Evolutionary conservation across 2,329 filamentous ascomycete species (phyloP).

Genomic region (Pseudocercospora pini-densiflorae): DNA sequence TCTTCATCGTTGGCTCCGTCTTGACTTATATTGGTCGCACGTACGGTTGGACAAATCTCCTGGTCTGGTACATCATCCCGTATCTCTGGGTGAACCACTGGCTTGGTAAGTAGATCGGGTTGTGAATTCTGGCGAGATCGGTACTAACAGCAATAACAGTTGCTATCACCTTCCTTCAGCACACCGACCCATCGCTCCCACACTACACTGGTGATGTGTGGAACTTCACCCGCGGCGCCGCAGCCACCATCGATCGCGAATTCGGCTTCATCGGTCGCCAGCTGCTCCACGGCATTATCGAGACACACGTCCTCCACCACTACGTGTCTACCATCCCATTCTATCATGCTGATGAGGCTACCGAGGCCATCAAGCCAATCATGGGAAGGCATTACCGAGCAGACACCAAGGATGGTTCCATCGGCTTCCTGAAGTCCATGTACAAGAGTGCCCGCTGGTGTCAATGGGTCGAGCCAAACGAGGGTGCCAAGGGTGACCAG

Average conservation of each 20-base stretch:
- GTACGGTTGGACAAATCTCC: constrained; percentile 83
- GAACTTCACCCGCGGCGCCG: constrained; percentile 92
- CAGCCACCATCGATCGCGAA: constrained; percentile 94
- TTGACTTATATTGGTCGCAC: constrained; percentile 73
- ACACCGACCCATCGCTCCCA: constrained; percentile 91
- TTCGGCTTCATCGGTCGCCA: constrained; percentile 93
- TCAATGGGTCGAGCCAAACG: constrained; percentile 96
- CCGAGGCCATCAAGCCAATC: constrained; percentile 88
- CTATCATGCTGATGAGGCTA: constrained; percentile 91
- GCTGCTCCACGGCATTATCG: constrained; percentile 93
- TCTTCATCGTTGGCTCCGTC: constrained; percentile 61
- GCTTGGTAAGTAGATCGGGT: constrained; percentile 72
- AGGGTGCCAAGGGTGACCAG: constrained; percentile 76
- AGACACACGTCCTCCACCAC: constrained; percentile 98
- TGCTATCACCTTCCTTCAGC: constrained; percentile 95
- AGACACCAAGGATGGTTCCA: constrained; percentile 73
- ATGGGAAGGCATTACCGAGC: constrained; percentile 96
- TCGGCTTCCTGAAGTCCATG: constrained; percentile 83
- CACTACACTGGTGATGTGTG: constrained; percentile 87
- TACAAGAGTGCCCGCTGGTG: constrained; percentile 83
- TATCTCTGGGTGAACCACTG: constrained; percentile 99
- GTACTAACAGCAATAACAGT: constrained; percentile 57
- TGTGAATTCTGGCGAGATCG: neutral
- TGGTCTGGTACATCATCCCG: constrained; percentile 93
- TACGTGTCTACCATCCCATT: constrained; percentile 96